A percentile compares a stretch with the other conserved stretches of the same genome.
These are phyloP conservation scores for Candida multigemmis DNA, from an alignment of 805 yeast genomes.

Conservation along the genomic window DNA sequence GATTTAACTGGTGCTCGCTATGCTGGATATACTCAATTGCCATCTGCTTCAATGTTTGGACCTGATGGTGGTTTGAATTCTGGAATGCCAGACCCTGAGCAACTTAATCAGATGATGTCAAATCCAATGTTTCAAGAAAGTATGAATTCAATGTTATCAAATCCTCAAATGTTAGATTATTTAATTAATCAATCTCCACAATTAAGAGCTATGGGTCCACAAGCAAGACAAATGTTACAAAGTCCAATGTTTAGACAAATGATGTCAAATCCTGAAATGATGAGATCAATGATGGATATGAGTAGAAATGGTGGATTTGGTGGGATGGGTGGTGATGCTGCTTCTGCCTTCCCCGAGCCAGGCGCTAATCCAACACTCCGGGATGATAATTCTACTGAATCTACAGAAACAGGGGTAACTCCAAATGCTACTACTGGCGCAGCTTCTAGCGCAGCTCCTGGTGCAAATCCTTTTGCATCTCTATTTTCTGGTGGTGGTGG, in stretches of 20 bases:
- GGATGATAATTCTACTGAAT: constrained; percentile 6
- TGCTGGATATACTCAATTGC: constrained; percentile 87
- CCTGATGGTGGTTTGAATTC: constrained; percentile 86
- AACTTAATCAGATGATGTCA: constrained; percentile 65
- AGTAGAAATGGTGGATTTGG: constrained; percentile 41
- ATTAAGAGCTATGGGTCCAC: constrained; percentile 80
- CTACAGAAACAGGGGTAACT: constrained; percentile 5
- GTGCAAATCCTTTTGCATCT: constrained; percentile 31
- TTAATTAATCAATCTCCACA: constrained; percentile 80
- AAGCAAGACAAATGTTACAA: constrained; percentile 77
- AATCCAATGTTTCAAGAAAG: constrained; percentile 76
- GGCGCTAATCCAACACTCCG: constrained; percentile 28
- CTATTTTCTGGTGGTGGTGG: constrained; percentile 21
- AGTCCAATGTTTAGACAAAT: constrained; percentile 71
- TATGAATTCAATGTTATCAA: constrained; percentile 71
- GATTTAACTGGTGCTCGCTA: constrained; percentile 92
- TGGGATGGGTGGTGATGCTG: constrained; percentile 10
- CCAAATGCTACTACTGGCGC: constrained; percentile 6
- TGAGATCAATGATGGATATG: constrained; percentile 76
- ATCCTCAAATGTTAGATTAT: constrained; percentile 83
- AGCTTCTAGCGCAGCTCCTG: constrained; percentile 6
- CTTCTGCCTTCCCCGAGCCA: constrained; percentile 24
- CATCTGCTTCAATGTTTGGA: constrained; percentile 82
- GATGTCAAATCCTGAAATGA: constrained; percentile 69
- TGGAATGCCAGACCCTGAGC: constrained; percentile 67